phyloP scores from a whole-genome alignment of 1,284 basidiomycete species.

The Schizophyllum amplum region DNA sequence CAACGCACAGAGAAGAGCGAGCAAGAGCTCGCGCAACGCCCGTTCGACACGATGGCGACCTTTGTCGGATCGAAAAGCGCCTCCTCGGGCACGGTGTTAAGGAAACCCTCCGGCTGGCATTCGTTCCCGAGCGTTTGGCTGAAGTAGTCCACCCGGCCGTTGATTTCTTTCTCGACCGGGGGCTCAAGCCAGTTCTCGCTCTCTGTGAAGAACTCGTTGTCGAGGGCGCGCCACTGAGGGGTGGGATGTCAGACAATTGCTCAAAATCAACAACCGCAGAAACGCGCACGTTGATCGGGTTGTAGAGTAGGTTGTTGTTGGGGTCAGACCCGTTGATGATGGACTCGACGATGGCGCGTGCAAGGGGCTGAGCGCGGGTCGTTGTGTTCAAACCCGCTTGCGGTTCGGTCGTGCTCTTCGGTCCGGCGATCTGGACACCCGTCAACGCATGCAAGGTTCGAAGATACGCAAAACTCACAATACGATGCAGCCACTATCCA shows the following conservation, averaged over 20 bases:
- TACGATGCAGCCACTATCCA: conserved; percentile 50
- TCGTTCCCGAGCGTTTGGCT: background rate
- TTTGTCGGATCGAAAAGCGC: background rate
- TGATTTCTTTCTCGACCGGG: conserved; percentile 31
- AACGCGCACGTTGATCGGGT: conserved; percentile 42
- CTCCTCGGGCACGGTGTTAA: background rate
- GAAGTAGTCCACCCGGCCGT: conserved; percentile 31
- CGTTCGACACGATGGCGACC: conserved; percentile 37
- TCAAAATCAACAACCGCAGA: conserved; percentile 30
- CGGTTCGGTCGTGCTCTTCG: conserved; percentile 37
- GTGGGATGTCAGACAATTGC: conserved; percentile 30
- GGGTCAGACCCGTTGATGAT: conserved; percentile 38
- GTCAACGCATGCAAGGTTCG: background rate
- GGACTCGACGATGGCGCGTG: conserved; percentile 39
- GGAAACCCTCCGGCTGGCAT: background rate
- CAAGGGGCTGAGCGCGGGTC: conserved; percentile 41
- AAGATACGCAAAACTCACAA: conserved; percentile 30
- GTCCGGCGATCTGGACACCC: conserved; percentile 39
- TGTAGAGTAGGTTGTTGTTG: conserved; percentile 36
- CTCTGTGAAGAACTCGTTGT: background rate
- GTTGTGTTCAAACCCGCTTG: conserved; percentile 51
- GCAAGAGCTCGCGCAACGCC: conserved; percentile 42
- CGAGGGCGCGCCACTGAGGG: background rate
- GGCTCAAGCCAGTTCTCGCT: conserved; percentile 37
- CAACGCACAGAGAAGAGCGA: conserved; percentile 44